Percentiles rank a stretch among this genome's conserved stretches.
These are phyloP conservation scores for Solanum paucissectum DNA, from an alignment of 257 asterid genomes.

Conservation along the genomic window DNA sequence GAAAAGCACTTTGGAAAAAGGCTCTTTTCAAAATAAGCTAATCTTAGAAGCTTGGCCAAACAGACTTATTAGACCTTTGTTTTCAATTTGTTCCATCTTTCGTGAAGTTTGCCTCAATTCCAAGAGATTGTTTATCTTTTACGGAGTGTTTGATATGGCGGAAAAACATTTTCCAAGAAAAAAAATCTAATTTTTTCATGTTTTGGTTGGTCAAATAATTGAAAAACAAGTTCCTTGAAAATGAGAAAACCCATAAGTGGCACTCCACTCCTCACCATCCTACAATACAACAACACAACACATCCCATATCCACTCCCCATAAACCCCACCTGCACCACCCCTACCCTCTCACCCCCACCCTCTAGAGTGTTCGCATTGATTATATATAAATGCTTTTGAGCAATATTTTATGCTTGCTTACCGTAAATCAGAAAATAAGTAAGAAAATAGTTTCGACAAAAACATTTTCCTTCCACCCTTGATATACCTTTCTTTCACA, in stretches of 20 bases:
- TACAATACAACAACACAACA: background rate
- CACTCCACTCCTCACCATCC: background rate
- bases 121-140: background rate
- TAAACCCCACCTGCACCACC: background rate
- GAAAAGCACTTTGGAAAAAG: background rate
- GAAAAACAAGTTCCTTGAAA: background rate
- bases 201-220: background rate
- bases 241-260: background rate
- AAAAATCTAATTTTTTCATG: background rate
- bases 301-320: background rate
- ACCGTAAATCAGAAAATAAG: background rate
- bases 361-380: background rate
- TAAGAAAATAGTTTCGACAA: background rate
- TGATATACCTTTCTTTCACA: background rate
- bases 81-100: background rate
- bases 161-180: background rate
- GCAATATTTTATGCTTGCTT: background rate
- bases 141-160: background rate
- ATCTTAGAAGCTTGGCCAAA: background rate
- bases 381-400: background rate
- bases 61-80: background rate
- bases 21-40: background rate
- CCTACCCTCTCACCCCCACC: background rate
- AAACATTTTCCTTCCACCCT: background rate
- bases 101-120: background rate